Evolutionary conservation across 768 basidiomycete species (phyloP).

Genomic region (Collybia sordida): DNA sequence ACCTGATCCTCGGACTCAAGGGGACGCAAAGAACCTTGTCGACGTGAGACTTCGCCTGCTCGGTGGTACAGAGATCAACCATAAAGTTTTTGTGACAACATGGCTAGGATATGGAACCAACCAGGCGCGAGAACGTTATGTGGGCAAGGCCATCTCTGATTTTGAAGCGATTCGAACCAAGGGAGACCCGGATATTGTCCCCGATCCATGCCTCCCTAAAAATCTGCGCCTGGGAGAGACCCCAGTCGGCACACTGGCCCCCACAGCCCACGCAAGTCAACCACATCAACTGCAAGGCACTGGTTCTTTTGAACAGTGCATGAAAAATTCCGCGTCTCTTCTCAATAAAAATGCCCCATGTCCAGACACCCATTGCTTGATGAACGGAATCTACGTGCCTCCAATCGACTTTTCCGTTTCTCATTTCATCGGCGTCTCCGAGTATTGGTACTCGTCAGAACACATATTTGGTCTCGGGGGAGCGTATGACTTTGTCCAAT

Average conservation of each 20-base stretch:
- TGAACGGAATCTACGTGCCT: slow-evolving; percentile 93
- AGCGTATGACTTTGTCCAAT: slow-evolving; percentile 93
- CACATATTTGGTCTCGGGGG: slow-evolving; percentile 95
- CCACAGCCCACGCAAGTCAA: slow-evolving; percentile 43
- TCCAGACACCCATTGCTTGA: slow-evolving; percentile 81
- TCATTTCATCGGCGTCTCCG: slow-evolving; percentile 95
- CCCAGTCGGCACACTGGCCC: slow-evolving; percentile 41
- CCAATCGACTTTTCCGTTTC: slow-evolving; percentile 92
- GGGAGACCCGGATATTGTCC: slow-evolving; percentile 40
- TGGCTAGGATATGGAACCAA: slow-evolving; percentile 99
- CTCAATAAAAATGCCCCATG: slow-evolving; percentile 87
- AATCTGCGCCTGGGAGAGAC: slow-evolving; percentile 62
- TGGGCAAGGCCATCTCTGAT: slow-evolving; percentile 61
- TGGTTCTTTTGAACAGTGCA: slow-evolving; percentile 87
- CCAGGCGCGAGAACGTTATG: slow-evolving; percentile 92
- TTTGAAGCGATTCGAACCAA: slow-evolving; percentile 44
- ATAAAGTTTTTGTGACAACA: slow-evolving; percentile 95
- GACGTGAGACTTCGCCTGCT: slow-evolving; percentile 81
- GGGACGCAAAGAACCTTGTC: slow-evolving; percentile 62
- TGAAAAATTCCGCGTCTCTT: slow-evolving; percentile 68
- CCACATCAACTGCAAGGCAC: slow-evolving; percentile 75
- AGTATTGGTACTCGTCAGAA: slow-evolving; percentile 99
- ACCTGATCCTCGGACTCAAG: slow-evolving; percentile 60
- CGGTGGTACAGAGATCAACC: slow-evolving; percentile 82
- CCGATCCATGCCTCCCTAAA: slow-evolving; percentile 90